Evolutionary conservation across 164 flowering plant genomes (phyloP), one percentile per base, ranked within the genome.

Genomic region (Umbilicus rupestris): DNA sequence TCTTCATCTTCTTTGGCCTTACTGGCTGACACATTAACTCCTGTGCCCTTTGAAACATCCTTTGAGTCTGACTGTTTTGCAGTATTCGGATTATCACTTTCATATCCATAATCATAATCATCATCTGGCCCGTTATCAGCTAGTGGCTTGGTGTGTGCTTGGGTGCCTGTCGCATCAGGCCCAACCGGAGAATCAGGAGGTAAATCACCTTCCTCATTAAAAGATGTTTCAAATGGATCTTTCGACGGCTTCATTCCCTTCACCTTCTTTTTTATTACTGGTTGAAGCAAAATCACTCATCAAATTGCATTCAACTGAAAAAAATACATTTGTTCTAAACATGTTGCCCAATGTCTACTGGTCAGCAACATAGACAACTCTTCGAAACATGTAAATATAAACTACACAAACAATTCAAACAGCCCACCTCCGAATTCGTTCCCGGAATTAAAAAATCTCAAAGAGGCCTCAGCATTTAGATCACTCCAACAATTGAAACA

Each of bases 161-260:
- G 83, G 6, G 65, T 26, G 52, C 73, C 81, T 29, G 29, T 63
- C 33, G 76, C 92, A 67, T 81, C 80, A 11, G 65, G 67, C 7
- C 69, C 78, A 22, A 64, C 41, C 0, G 96, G 89, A 17, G 92
- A 86, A 11, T 83, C 90, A 7, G 83, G 85, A 0, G 89, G 88
- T 8, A 88, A 78, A 17, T 89, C 94, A 45, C 77, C 87, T 59
- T 83, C 82, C 70, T 84, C 89, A 62, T 78, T 89, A 22, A 79
- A 82, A 14, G 98, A 91, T 10, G 79, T 92, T 71, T 91, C 98
- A 68, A 94, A 91, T 0, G 97, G 92, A 76, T 94, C 98, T 77
- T 85, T 87, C 5, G 91, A 83, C 47, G 78, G 83, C 79, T 85
- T 87, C 88, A 83, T 86, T 50, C 42, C 57, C 16, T 50, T 31